Percentiles rank a stretch among this genome's conserved stretches.
Conservation (phyloP, 352 stramenopile genomes). For the Pythium volutum region DNA sequence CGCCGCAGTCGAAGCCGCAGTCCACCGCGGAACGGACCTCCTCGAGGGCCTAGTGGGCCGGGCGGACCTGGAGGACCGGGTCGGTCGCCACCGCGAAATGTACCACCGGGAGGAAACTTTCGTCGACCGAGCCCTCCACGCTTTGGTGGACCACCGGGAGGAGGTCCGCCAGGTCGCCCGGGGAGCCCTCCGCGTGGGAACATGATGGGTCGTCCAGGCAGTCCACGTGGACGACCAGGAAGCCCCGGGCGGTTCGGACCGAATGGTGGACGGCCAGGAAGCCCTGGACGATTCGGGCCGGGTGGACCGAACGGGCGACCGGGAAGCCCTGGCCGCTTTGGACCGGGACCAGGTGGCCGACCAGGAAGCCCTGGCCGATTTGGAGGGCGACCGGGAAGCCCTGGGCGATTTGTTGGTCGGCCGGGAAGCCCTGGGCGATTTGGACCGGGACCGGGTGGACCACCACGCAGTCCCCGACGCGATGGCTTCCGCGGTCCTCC, state of each 20-base stretch:
- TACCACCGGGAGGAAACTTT: conserved; percentile 8
- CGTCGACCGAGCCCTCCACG: conserved; percentile 14
- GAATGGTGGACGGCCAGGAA: conserved; percentile 5
- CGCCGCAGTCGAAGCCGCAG: conserved; percentile 13
- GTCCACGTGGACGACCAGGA: not conserved
- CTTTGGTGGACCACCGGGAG: conserved; percentile 4
- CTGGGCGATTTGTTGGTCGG: conserved; percentile 5
- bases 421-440: conserved; percentile 10
- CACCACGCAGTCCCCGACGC: conserved; percentile 5
- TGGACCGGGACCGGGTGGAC: conserved; percentile 4
- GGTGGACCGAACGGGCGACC: not conserved
- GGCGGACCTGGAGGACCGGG: not conserved
- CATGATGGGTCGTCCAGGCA: conserved; percentile 10
- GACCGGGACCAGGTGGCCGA: not conserved
- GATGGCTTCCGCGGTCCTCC: conserved; percentile 7
- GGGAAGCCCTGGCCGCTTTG: conserved; percentile 7
- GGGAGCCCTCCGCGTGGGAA: conserved; percentile 15
- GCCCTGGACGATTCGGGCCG: conserved; percentile 2
- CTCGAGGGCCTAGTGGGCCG: conserved; percentile 1
- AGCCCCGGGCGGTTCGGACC: conserved; percentile 7
- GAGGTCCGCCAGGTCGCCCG: conserved; percentile 1
- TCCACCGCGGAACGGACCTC: not conserved
- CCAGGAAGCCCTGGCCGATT: not conserved
- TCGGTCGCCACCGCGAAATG: conserved; percentile 7
- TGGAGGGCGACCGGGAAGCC: conserved; percentile 1